These are phyloP conservation scores for Phaeophleospora eucalypticola DNA, from an alignment of 2,329 filamentous ascomycete genomes.

Conservation along the genomic window DNA sequence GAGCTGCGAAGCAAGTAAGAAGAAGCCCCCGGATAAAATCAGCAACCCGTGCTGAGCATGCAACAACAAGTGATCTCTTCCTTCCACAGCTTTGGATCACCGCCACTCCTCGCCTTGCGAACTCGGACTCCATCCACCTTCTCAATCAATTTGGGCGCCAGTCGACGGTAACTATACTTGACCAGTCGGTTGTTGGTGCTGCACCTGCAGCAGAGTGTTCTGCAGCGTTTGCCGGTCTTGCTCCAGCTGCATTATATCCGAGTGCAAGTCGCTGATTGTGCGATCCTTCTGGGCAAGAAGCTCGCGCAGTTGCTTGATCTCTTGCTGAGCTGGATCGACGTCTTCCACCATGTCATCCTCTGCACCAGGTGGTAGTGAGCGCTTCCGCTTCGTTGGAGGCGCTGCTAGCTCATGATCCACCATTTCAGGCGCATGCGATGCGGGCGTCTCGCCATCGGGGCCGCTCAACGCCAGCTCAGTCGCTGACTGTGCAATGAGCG, in stretches of 20 bases:
- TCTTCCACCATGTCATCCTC: slow-evolving; percentile 24
- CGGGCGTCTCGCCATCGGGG: slow-evolving; percentile 18
- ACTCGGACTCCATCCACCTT: neutral
- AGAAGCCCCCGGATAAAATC: too few relatives aligned
- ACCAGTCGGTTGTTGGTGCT: neutral
- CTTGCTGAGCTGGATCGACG: slow-evolving; percentile 20
- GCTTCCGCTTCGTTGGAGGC: slow-evolving; percentile 9
- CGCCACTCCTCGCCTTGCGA: neutral
- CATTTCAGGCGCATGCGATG: slow-evolving; percentile 6
- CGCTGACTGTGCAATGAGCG: slow-evolving; percentile 11
- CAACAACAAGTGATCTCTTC: neutral
- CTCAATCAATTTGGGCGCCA: neutral
- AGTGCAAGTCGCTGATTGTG: slow-evolving; percentile 25
- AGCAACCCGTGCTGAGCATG: too few relatives aligned
- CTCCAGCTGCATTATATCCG: slow-evolving; percentile 7
- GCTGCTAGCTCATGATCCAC: slow-evolving; percentile 7
- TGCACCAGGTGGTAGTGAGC: slow-evolving; percentile 6
- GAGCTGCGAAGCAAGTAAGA: slow-evolving; percentile 9
- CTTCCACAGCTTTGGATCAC: neutral
- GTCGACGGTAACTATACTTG: neutral
- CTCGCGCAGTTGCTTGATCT: slow-evolving; percentile 39
- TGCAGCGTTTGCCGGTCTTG: neutral
- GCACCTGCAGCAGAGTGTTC: neutral
- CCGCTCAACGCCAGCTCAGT: slow-evolving; percentile 15
- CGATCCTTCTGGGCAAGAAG: slow-evolving; percentile 42